Conservation (phyloP, 2,329 filamentous ascomycete species). For the Phialophora macrospora region DNA sequence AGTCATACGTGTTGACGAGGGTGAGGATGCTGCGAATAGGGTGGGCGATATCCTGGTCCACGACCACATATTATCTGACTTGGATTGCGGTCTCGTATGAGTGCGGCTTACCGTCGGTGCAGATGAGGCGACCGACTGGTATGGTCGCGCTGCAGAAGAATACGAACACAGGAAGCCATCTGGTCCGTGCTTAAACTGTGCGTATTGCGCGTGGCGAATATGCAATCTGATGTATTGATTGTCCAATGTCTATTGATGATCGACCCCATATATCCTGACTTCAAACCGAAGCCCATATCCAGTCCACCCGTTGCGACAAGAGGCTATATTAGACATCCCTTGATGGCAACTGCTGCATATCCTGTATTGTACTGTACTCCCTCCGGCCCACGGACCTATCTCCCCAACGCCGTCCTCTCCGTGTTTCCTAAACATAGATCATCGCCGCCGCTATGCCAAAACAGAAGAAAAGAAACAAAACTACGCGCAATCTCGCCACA, state of each 20-base stretch:
- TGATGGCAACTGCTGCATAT: not conserved
- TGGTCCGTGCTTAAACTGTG: not conserved
- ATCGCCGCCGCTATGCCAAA: slow-evolving; percentile 11
- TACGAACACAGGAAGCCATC: not conserved
- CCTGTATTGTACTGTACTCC: not conserved
- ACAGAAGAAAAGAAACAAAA: not conserved
- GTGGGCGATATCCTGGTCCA: not conserved
- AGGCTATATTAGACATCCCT: not conserved
- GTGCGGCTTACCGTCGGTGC: not conserved
- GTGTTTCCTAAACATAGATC: not conserved
- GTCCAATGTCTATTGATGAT: not conserved
- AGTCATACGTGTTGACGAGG: too few relatives aligned
- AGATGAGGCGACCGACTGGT: not conserved
- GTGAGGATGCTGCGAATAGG: too few relatives aligned
- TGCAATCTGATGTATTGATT: not conserved
- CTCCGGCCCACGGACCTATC: not conserved
- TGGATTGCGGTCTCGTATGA: not conserved
- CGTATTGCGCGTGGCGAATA: not conserved
- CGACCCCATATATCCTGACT: not conserved
- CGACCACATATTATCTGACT: not conserved
- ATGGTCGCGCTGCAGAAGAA: too few relatives aligned
- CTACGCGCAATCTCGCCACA: not conserved
- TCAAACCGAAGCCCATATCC: not conserved
- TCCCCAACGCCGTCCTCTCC: not conserved
- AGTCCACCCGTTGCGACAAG: not conserved